phyloP scores from a whole-genome alignment of 345 rosid species.

The Microcos paniculata region DNA sequence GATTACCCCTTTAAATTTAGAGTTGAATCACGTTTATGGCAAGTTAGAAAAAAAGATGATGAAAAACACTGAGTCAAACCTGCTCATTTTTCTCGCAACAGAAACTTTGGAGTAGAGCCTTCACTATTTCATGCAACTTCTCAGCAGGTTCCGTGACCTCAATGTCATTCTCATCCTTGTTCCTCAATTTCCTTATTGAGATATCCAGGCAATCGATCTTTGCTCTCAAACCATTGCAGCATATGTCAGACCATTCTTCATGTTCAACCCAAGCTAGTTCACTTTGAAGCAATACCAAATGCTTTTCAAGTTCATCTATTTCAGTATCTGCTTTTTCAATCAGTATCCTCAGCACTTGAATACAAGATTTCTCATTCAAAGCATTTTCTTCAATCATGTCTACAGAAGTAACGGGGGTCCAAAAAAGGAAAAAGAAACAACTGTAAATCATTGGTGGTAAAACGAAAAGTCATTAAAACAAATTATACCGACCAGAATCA shows the following conservation, averaged over 20 bases:
- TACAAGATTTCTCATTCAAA: constrained; percentile 54
- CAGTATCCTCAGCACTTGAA: constrained; percentile 52
- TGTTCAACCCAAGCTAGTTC: constrained; percentile 53
- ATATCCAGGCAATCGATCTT: constrained; percentile 37
- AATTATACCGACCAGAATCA: constrained; percentile 1
- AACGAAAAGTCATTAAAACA: neutral
- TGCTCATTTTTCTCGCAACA: constrained; percentile 27
- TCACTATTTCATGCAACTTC: constrained; percentile 36
- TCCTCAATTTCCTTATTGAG: constrained; percentile 38
- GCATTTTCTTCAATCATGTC: constrained; percentile 63
- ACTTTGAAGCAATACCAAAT: constrained; percentile 37
- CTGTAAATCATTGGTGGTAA: neutral
- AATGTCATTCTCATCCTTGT: constrained; percentile 29
- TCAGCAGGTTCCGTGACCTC: constrained; percentile 44
- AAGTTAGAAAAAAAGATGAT: neutral
- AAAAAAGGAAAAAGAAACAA: neutral
- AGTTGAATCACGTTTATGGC: neutral
- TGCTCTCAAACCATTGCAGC: constrained; percentile 44
- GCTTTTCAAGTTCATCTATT: constrained; percentile 50
- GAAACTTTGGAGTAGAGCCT: constrained; percentile 35
- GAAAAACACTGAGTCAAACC: constrained; percentile 33
- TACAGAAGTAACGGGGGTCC: constrained; percentile 20
- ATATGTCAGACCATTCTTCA: constrained; percentile 47
- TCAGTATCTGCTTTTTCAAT: constrained; percentile 49
- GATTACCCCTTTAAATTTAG: constrained; percentile 2